Base-by-base conservation (phyloP, 2,329 filamentous ascomycete species). In the Calonectria pteridis region DNA sequence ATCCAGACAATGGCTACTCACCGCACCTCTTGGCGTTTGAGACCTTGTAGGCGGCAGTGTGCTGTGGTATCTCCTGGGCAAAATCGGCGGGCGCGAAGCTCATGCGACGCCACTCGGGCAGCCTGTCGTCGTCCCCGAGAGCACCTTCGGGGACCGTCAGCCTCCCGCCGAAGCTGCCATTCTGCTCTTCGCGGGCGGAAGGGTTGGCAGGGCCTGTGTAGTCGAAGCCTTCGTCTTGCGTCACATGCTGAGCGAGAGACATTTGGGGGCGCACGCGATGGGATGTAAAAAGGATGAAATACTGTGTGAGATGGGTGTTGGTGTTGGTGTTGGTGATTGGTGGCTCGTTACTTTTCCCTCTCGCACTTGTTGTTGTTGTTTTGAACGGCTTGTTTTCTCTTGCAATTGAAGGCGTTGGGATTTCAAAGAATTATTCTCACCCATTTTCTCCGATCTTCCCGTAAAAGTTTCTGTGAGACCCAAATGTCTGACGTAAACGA, bases 211-310 rank as follows among this genome's bases (percentile, higher is more conserved):
- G 78, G 65, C 78, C 77, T 73, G 83, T 82, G 62, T 84, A 84
- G 73, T 87, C 85, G 74, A 86, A 84, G 74, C 85, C 85, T 79
- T 86, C 84, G 10, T 69, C 67, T 62, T 84, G 82, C 20, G 84
- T 86, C 68, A 86, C 84, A 79, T 86, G 85, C 74, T 86, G 85
- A 76, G 83, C 85, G 73, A 87, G 83, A 76, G 85, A 87, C 85
- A 87, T 87, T 73, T 69, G 70, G 62, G 58, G n/a, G 40, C 18
- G 10, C 23, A 40, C 14, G 11, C 55, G 35, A 35, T 40, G 55
- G 23, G 26, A 35, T 58, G 18, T 62, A 40, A 28, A 10, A n/a
- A 23, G 31, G 4, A 4, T 20, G 10, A 13, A 28, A 23, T 62
- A 4, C 7, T 20, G 6, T 20, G 6, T 37, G 14, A n/a, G 23